Conservation (phyloP, 116 monocot species). For the Posidonia oceanica region DNA sequence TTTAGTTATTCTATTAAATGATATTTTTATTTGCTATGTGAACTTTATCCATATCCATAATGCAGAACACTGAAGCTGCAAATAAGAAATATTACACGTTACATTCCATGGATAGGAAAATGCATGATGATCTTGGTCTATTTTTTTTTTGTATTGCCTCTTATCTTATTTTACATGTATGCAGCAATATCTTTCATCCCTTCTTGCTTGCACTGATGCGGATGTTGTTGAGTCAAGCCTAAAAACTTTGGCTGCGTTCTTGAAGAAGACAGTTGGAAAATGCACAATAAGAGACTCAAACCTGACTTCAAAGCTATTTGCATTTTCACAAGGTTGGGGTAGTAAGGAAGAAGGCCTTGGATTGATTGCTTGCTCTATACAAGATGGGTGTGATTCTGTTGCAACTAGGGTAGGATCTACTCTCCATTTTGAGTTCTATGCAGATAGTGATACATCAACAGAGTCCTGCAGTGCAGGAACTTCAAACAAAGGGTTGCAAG, state of each 20-base stretch:
- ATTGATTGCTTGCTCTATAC: slow-evolving; percentile 47
- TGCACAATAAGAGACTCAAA: slow-evolving; percentile 35
- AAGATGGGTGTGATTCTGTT: slow-evolving; percentile 39
- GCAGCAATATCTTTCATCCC: slow-evolving; percentile 57
- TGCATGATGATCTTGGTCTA: background rate
- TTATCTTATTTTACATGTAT: slow-evolving; percentile 7
- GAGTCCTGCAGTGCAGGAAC: slow-evolving; percentile 11
- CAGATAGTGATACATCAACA: slow-evolving; percentile 18
- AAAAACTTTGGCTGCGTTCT: slow-evolving; percentile 57
- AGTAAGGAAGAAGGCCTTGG: slow-evolving; percentile 75
- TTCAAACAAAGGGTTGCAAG: slow-evolving; percentile 32
- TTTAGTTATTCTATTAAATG: too few species aligned
- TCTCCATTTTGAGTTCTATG: slow-evolving; percentile 80
- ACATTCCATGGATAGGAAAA: background rate
- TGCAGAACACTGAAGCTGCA: too few species aligned
- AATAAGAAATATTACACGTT: too few species aligned
- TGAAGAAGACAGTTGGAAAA: slow-evolving; percentile 61
- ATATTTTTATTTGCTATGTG: too few species aligned
- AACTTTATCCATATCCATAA: too few species aligned
- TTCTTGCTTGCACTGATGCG: slow-evolving; percentile 60
- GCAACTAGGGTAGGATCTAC: slow-evolving; percentile 48
- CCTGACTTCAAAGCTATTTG: slow-evolving; percentile 57
- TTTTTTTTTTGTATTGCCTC: background rate
- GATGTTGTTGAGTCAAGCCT: slow-evolving; percentile 67
- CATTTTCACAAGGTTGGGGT: slow-evolving; percentile 80